A percentile compares a stretch with the other conserved stretches of the same genome.
These are phyloP conservation scores for Chrysoporthe deuterocubensis DNA, from an alignment of 2,329 filamentous ascomycete species.

Conservation along the genomic window DNA sequence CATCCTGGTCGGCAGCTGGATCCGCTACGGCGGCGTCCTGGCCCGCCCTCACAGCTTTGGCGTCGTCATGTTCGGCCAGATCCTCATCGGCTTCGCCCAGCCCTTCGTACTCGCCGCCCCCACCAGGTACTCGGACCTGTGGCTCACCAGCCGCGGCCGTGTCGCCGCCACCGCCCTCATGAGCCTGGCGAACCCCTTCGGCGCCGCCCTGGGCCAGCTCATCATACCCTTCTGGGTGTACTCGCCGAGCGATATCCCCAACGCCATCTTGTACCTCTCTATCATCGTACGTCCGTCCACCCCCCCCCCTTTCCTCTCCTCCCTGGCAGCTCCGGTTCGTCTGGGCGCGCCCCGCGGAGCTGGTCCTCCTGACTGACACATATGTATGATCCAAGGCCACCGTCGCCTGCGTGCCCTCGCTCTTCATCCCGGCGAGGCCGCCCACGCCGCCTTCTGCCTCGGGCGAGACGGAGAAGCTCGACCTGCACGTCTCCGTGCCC, in stretches of 20 bases:
- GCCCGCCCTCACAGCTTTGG: conserved; percentile 67
- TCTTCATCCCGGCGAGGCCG: conserved; percentile 78
- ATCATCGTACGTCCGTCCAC: conserved; percentile 67
- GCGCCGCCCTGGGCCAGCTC: conserved; percentile 85
- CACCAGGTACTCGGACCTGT: conserved; percentile 88
- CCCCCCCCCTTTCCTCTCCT: not conserved
- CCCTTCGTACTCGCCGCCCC: conserved; percentile 91
- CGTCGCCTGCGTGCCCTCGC: conserved; percentile 70
- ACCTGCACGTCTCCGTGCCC: conserved; percentile 54
- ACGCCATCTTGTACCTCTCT: conserved; percentile 82
- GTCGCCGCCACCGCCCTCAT: conserved; percentile 86
- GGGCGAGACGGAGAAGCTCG: conserved; percentile 60
- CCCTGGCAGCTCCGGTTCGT: not conserved
- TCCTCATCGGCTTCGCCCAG: conserved; percentile 86
- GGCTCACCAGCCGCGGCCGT: conserved; percentile 86
- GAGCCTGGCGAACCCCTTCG: conserved; percentile 86
- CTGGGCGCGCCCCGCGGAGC: too few relatives aligned
- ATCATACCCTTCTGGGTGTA: conserved; percentile 79
- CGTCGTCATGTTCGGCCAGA: conserved; percentile 86
- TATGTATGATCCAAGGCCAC: conserved; percentile 51
- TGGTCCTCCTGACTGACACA: not conserved
- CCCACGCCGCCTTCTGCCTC: conserved; percentile 78
- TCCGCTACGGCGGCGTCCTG: conserved; percentile 76
- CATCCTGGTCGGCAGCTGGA: conserved; percentile 85
- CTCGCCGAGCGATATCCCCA: conserved; percentile 67